Evolutionary conservation across 1,284 basidiomycete species (phyloP).

Genomic region (Pisolithus thermaeus): DNA sequence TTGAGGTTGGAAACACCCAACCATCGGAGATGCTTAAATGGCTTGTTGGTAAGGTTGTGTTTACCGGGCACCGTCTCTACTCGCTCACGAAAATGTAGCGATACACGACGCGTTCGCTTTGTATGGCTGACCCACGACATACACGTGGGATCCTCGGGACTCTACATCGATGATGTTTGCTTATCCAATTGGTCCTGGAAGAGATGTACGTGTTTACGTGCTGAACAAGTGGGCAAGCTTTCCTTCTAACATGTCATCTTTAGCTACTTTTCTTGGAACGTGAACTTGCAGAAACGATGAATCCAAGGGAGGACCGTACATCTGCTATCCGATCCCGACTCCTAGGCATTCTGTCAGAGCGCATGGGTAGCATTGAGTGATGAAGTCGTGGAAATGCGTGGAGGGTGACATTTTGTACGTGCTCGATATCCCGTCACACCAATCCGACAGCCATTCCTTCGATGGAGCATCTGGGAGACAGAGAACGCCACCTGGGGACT

Average conservation of each 20-base stretch:
- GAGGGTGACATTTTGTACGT: conserved; percentile 44
- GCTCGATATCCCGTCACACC: conserved; percentile 55
- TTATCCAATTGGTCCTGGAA: conserved; percentile 70
- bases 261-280: conserved; percentile 87
- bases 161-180: conserved; percentile 74
- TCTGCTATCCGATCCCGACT: conserved; percentile 62
- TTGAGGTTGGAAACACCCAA: conserved; percentile 39
- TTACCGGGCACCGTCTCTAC: conserved; percentile 2
- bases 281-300: conserved; percentile 73
- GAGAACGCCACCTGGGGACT: conserved; percentile 8
- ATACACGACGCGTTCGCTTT: conserved; percentile 84
- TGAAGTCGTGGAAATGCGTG: conserved; percentile 41
- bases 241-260: conserved; percentile 12
- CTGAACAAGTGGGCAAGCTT: not conserved
- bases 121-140: conserved; percentile 78
- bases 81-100: conserved; percentile 35
- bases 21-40: conserved; percentile 87
- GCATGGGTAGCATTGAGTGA: conserved; percentile 48
- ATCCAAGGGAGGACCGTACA: conserved; percentile 75
- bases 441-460: conserved; percentile 69
- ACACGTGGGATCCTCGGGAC: conserved; percentile 85
- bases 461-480: not conserved
- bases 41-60: conserved; percentile 66
- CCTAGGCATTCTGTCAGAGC: conserved; percentile 57
- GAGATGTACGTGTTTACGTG: conserved; percentile 50